These are phyloP conservation scores for Trifolium fragiferum DNA, from an alignment of 306 rosid genomes.

Conservation along the genomic window DNA sequence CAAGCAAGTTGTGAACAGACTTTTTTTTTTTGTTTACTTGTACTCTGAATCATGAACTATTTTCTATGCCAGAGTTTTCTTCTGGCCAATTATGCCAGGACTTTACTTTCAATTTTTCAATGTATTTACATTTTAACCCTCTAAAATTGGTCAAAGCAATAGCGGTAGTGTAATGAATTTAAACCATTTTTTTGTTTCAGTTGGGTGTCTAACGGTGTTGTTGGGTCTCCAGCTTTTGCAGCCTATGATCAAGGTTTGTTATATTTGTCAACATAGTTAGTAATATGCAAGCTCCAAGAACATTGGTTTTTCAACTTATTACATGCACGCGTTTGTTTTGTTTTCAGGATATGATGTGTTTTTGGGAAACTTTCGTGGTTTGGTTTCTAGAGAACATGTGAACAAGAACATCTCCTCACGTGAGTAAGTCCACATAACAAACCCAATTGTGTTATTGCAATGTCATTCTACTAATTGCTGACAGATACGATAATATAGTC, in stretches of 20 bases:
- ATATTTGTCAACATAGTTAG: slow-evolving; percentile 18
- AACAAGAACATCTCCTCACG: slow-evolving; percentile 78
- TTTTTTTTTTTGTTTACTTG: background rate
- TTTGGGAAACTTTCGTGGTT: slow-evolving; percentile 84
- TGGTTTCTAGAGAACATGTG: slow-evolving; percentile 83
- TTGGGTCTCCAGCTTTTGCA: slow-evolving; percentile 98
- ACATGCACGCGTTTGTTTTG: slow-evolving; percentile 24
- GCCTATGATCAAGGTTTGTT: slow-evolving; percentile 92
- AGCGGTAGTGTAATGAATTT: slow-evolving; percentile 28
- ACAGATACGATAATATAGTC: background rate
- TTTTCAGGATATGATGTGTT: slow-evolving; percentile 87
- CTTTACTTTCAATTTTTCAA: background rate
- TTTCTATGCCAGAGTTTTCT: background rate
- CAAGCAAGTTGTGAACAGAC: background rate
- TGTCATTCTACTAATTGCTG: background rate
- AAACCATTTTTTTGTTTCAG: slow-evolving; percentile 46
- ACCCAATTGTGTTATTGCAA: slow-evolving; percentile 25
- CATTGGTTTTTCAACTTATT: slow-evolving; percentile 13
- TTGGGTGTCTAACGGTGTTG: slow-evolving; percentile 97
- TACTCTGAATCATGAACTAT: slow-evolving; percentile 3
- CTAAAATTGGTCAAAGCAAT: background rate
- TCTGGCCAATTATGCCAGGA: slow-evolving; percentile 1
- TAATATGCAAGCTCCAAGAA: slow-evolving; percentile 8
- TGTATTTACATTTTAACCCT: slow-evolving; percentile 9
- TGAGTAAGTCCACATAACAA: slow-evolving; percentile 61